Evolutionary conservation across 2,329 filamentous ascomycete species (phyloP).

Genomic region (Albophoma yamanashiensis): DNA sequence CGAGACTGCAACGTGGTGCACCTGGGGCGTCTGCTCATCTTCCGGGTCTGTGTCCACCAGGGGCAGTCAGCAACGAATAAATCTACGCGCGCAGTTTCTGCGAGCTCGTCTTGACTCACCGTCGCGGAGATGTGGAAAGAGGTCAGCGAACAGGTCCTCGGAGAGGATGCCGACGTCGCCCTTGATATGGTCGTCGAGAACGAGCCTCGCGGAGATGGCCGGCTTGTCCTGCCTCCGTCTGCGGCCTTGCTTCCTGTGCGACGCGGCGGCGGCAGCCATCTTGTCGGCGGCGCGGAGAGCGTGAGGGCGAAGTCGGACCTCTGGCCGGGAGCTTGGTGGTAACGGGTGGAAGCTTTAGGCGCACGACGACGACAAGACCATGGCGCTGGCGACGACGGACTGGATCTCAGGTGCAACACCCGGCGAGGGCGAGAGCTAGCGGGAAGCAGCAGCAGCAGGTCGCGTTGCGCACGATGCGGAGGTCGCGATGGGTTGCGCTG

Average conservation of each 20-base stretch:
- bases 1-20: constrained; percentile 59
- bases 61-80: neutral
- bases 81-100: too few relatives aligned
- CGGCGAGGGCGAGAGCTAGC: too few relatives aligned
- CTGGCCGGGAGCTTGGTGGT: neutral
- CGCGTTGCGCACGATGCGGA: neutral
- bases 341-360: neutral
- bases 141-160: constrained; percentile 71
- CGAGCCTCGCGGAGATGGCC: constrained; percentile 66
- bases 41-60: constrained; percentile 14
- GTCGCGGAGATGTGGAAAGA: constrained; percentile 55
- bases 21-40: constrained; percentile 24
- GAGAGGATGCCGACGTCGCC: constrained; percentile 81
- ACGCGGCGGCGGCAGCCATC: constrained; percentile 17
- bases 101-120: constrained; percentile 28
- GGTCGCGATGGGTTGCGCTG: neutral
- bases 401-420: neutral
- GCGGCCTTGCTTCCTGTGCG: constrained; percentile 31
- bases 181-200: constrained; percentile 76
- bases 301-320: neutral
- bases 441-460: neutral
- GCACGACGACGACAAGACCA: neutral
- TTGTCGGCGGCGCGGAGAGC: neutral
- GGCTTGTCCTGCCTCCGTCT: constrained; percentile 58
- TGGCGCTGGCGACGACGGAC: neutral